Evolutionary conservation across 768 basidiomycete genomes (phyloP).

Genomic region (Phaffia tasmanica): DNA sequence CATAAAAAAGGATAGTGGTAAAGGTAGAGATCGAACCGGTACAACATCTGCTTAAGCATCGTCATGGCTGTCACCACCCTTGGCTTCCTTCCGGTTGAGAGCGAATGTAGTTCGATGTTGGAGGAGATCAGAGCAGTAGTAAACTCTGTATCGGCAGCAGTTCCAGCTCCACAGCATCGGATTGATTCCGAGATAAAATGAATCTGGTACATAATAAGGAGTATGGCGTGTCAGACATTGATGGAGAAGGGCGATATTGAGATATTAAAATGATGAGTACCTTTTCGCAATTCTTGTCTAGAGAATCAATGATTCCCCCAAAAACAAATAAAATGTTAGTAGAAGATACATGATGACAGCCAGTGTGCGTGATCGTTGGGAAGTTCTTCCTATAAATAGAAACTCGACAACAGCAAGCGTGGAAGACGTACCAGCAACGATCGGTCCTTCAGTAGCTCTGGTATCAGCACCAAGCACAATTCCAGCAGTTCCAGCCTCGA

Average conservation of each 20-base stretch:
- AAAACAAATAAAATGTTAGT: not conserved
- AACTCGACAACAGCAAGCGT: not conserved
- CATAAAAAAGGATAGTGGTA: not conserved
- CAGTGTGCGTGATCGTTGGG: slow-evolving; percentile 1
- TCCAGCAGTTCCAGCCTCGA: slow-evolving; percentile 53
- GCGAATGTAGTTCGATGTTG: slow-evolving; percentile 84
- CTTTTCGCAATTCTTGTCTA: slow-evolving; percentile 99
- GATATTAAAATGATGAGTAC: slow-evolving; percentile 41
- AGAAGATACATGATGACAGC: not conserved
- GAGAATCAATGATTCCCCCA: slow-evolving; percentile 32
- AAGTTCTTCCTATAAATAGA: not conserved
- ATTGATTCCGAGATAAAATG: slow-evolving; percentile 94
- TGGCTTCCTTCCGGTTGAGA: slow-evolving; percentile 82
- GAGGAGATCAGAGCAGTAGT: slow-evolving; percentile 89
- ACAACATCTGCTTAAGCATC: slow-evolving; percentile 93
- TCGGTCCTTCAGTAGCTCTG: slow-evolving; percentile 81
- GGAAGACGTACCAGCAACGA: slow-evolving; percentile 44
- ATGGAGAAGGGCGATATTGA: not conserved
- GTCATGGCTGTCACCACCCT: slow-evolving; percentile 97
- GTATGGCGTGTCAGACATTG: not conserved
- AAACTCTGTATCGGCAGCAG: slow-evolving; percentile 97
- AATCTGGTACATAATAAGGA: slow-evolving; percentile 49
- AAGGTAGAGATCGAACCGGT: slow-evolving; percentile 47
- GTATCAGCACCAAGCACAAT: slow-evolving; percentile 94
- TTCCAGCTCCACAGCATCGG: slow-evolving; percentile 95